Percentiles rank a stretch among this genome's conserved stretches.
These are phyloP conservation scores for Lathyrus sativus DNA, from an alignment of 306 rosid genomes.

Conservation along the genomic window DNA sequence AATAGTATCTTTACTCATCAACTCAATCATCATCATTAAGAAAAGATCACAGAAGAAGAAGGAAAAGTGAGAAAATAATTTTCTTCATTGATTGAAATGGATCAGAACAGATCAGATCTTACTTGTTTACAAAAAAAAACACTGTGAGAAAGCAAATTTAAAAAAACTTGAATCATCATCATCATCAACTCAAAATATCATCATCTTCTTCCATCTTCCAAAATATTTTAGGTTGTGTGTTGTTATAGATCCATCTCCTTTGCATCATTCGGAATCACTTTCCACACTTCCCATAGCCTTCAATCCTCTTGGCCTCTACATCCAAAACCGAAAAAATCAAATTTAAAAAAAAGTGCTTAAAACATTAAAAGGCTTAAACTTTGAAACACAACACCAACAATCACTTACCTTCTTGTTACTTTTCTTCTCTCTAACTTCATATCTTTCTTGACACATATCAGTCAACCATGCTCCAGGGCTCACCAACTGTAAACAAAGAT, in stretches of 20 bases:
- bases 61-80: conserved; percentile 32
- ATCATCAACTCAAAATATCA: conserved; percentile 36
- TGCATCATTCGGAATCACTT: conserved; percentile 64
- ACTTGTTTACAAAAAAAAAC: conserved; percentile 43
- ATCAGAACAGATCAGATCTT: conserved; percentile 44
- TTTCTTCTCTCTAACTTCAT: conserved; percentile 88
- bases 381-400: background rate
- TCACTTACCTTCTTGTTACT: conserved; percentile 69
- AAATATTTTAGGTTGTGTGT: conserved; percentile 24
- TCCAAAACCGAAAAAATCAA: conserved; percentile 21
- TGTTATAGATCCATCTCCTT: conserved; percentile 1
- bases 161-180: conserved; percentile 38
- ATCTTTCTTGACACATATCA: conserved; percentile 91
- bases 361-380: background rate
- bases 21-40: background rate
- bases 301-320: conserved; percentile 81
- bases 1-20: conserved; percentile 12
- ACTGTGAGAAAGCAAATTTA: conserved; percentile 30
- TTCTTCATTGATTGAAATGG: conserved; percentile 47
- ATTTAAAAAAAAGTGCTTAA: background rate
- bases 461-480: conserved; percentile 91
- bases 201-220: conserved; percentile 19
- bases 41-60: background rate
- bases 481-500: conserved; percentile 57
- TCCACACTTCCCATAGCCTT: conserved; percentile 84